These are phyloP conservation scores for Lantana camara DNA, from an alignment of 257 asterid genomes.

Conservation along the genomic window DNA sequence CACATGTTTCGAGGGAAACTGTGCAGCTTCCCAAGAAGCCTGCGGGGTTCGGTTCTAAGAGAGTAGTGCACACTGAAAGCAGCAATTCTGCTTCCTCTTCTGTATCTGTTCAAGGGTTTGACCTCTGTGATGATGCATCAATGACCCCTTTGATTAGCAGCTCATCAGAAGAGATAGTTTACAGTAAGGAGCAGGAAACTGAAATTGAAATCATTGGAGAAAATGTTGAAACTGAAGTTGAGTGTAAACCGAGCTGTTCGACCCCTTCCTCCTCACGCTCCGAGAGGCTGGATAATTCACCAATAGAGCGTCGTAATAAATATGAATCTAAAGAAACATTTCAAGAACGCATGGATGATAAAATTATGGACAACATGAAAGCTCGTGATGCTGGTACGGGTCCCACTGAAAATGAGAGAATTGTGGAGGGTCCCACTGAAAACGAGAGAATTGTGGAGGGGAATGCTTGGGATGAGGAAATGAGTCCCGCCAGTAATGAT, in stretches of 20 bases:
- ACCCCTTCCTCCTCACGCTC: slow-evolving; percentile 60
- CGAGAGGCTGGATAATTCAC: slow-evolving; percentile 41
- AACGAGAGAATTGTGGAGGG: slow-evolving; percentile 37
- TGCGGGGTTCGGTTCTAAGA: slow-evolving; percentile 43
- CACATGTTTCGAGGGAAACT: slow-evolving; percentile 39
- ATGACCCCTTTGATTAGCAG: slow-evolving; percentile 41
- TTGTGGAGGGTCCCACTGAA: slow-evolving; percentile 38
- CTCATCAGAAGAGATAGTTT: slow-evolving; percentile 40
- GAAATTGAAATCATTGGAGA: slow-evolving; percentile 32
- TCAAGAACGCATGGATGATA: slow-evolving; percentile 41
- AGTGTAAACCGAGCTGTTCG: slow-evolving; percentile 56
- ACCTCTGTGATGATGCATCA: slow-evolving; percentile 60
- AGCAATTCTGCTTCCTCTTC: slow-evolving; percentile 81
- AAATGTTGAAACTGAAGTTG: slow-evolving; percentile 43
- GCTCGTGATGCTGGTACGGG: too few relatives aligned
- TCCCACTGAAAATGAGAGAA: too few relatives aligned
- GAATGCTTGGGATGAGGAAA: slow-evolving; percentile 41
- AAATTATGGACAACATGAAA: slow-evolving; percentile 13
- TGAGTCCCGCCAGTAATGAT: slow-evolving; percentile 29
- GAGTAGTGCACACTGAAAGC: slow-evolving; percentile 57
- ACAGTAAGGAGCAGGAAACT: slow-evolving; percentile 42
- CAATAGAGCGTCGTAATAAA: slow-evolving; percentile 37
- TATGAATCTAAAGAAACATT: slow-evolving; percentile 31
- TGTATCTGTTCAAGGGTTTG: slow-evolving; percentile 75
- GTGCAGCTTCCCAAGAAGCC: slow-evolving; percentile 43